Conservation (phyloP, 2,329 filamentous ascomycete species). For the Fusarium coicis region DNA sequence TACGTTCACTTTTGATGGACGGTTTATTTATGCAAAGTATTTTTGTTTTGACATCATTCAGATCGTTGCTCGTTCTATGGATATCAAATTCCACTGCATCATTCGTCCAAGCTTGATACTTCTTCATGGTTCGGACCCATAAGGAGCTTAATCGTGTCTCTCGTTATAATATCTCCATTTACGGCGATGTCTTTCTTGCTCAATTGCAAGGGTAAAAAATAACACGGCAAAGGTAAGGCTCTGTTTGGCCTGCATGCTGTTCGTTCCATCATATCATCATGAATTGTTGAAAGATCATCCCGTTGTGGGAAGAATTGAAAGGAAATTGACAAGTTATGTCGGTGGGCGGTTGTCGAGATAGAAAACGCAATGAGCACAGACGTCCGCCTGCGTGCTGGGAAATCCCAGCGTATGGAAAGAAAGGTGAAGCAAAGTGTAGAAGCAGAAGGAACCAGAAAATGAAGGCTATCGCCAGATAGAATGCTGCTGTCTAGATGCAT, state of each 20-base stretch:
- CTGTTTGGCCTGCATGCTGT: conserved; percentile 43
- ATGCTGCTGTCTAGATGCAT: conserved; percentile 44
- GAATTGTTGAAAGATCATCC: conserved; percentile 37
- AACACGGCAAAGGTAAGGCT: conserved; percentile 39
- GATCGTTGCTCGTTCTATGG: conserved; percentile 45
- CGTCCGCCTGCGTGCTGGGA: conserved; percentile 1
- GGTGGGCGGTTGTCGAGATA: conserved; percentile 15
- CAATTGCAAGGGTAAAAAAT: conserved; percentile 30
- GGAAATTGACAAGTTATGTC: conserved; percentile 17
- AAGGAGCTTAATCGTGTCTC: conserved; percentile 29
- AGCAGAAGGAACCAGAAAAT: conserved; percentile 9
- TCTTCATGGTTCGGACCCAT: conserved; percentile 4
- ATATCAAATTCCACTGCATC: conserved; percentile 35
- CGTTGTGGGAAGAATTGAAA: conserved; percentile 13
- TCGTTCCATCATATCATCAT: conserved; percentile 47
- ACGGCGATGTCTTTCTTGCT: conserved; percentile 7
- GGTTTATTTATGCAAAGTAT: neutral
- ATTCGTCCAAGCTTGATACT: conserved; percentile 19
- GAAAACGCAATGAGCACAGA: conserved; percentile 11
- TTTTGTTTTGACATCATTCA: conserved; percentile 30
- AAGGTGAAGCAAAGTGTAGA: conserved; percentile 15
- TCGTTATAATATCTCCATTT: conserved; percentile 22
- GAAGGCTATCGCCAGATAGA: conserved; percentile 33
- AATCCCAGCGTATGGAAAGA: conserved; percentile 29
- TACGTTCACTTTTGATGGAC: neutral